A percentile compares a stretch with the other conserved stretches of the same genome.
Evolutionary conservation across 176 grass and related monocot genomes (phyloP).

Genomic region (Rhynchospora breviuscula): DNA sequence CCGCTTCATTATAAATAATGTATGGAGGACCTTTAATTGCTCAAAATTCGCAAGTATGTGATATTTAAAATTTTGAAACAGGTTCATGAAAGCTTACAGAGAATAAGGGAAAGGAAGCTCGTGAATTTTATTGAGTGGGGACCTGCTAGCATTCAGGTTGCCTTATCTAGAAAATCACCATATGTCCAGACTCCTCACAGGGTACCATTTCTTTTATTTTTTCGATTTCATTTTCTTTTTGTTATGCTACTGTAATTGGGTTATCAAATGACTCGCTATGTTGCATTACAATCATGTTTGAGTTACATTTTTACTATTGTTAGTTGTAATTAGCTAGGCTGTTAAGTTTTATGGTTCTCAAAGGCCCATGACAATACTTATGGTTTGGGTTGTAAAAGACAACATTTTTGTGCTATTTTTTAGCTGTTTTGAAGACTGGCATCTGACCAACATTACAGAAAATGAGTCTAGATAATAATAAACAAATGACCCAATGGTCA

Average conservation of each 20-base stretch:
- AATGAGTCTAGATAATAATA: background rate
- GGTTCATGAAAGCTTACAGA: constrained; percentile 97
- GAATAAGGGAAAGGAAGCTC: constrained; percentile 96
- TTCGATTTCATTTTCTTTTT: background rate
- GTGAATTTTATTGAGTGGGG: constrained; percentile 99
- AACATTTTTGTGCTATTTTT: background rate
- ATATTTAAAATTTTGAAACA: constrained; percentile 18
- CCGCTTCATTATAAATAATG: background rate
- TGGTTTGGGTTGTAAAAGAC: background rate
- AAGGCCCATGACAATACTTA: background rate
- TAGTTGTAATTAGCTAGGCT: background rate
- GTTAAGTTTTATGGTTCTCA: background rate
- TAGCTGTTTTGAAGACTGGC: background rate
- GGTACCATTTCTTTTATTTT: constrained; percentile 40
- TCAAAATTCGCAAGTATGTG: background rate
- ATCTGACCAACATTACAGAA: background rate
- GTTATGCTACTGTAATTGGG: background rate
- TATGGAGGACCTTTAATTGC: background rate
- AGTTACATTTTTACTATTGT: background rate
- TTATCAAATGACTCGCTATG: background rate
- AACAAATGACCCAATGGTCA: background rate
- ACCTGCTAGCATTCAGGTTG: constrained; percentile 99
- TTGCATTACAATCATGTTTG: background rate
- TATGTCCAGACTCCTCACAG: constrained; percentile 98
- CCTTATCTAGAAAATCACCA: constrained; percentile 96